phyloP scores from a whole-genome alignment of 1,284 basidiomycete species.

The Cutaneotrichosporon mucoides region DNA sequence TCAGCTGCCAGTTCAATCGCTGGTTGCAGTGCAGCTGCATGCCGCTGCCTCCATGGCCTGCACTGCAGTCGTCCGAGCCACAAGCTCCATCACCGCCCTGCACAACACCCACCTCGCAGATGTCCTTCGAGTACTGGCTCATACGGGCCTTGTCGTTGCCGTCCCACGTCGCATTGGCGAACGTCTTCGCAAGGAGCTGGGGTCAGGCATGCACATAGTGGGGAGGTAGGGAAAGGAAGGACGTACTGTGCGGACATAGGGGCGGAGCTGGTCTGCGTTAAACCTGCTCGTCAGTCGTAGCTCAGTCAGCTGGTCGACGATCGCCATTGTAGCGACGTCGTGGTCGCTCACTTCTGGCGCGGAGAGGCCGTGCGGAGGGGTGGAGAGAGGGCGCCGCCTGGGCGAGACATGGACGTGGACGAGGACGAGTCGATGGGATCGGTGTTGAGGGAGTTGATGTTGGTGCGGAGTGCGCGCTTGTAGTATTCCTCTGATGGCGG shows the following conservation, averaged over 20 bases:
- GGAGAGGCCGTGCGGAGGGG: constrained; percentile 1
- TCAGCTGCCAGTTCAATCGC: no score
- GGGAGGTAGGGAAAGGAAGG: no score
- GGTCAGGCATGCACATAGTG: neutral
- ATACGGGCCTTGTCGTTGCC: constrained; percentile 29
- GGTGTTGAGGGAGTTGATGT: constrained; percentile 8
- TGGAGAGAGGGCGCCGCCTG: constrained; percentile 1
- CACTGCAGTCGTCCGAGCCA: no score
- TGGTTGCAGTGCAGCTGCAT: no score
- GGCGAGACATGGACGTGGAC: neutral
- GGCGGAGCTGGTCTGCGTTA: constrained; percentile 34
- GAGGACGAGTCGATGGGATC: neutral
- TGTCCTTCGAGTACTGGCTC: constrained; percentile 34
- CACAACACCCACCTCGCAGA: constrained; percentile 43
- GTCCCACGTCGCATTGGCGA: constrained; percentile 30
- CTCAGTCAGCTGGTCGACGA: no score
- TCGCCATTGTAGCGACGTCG: no score
- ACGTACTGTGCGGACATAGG: constrained; percentile 32
- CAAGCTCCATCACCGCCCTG: no score
- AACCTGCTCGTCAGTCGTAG: constrained; percentile 26
- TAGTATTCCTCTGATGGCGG: constrained; percentile 8
- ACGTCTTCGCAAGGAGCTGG: constrained; percentile 28
- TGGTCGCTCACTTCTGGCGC: constrained; percentile 13
- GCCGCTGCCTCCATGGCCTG: no score
- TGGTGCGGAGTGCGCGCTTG: constrained; percentile 8